phyloP scores from a whole-genome alignment of 352 stramenopile genomes.

The Halophytophthora polymorphica region DNA sequence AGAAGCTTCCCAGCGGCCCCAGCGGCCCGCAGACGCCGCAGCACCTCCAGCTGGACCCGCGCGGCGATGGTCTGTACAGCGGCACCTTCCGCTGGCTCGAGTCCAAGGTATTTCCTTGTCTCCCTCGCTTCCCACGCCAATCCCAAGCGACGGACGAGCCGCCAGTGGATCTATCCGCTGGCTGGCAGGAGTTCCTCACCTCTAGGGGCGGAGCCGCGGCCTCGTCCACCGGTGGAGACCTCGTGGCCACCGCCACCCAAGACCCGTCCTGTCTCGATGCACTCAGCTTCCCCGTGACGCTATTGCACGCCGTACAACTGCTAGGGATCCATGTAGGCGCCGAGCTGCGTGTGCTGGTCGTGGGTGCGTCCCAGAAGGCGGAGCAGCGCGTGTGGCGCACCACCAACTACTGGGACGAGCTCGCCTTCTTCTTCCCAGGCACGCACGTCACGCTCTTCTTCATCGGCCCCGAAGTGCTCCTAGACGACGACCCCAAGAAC shows the following conservation, averaged over 20 bases:
- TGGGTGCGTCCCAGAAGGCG: conserved; percentile 63
- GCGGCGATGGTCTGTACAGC: conserved; percentile 75
- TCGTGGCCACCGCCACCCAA: conserved; percentile 34
- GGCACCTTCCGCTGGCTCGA: conserved; percentile 79
- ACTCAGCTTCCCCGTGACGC: conserved; percentile 67
- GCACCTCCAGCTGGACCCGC: conserved; percentile 60
- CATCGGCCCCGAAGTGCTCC: conserved; percentile 54
- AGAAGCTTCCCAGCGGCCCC: conserved; percentile 3
- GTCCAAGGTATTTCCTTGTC: conserved; percentile 44
- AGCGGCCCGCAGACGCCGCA: conserved; percentile 4
- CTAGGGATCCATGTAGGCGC: conserved; percentile 23
- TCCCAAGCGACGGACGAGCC: background rate
- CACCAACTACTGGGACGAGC: conserved; percentile 68
- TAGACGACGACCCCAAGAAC: conserved; percentile 6
- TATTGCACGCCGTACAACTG: conserved; percentile 39
- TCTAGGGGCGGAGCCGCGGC: conserved; percentile 18
- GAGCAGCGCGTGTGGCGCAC: conserved; percentile 67
- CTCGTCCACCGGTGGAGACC: conserved; percentile 11
- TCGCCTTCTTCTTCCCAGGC: conserved; percentile 36
- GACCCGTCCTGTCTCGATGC: conserved; percentile 77
- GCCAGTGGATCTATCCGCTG: conserved; percentile 19
- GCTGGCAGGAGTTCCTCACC: conserved; percentile 55
- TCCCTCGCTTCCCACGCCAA: conserved; percentile 31
- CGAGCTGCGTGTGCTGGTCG: conserved; percentile 41
- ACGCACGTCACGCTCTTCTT: conserved; percentile 48